phyloP scores from a whole-genome alignment of 2,329 filamentous ascomycete genomes.

The Diplodia mutila region DNA sequence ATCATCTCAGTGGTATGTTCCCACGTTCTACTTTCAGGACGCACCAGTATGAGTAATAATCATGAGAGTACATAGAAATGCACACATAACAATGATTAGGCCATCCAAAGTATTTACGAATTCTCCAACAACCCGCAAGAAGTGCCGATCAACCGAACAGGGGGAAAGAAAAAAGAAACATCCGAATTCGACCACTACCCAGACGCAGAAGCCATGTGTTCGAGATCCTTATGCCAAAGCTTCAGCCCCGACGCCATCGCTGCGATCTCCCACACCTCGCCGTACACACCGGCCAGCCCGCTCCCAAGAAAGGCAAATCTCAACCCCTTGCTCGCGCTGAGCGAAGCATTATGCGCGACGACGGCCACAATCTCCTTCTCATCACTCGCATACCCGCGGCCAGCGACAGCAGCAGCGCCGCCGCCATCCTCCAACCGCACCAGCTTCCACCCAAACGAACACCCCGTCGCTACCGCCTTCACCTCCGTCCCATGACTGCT shows the following conservation, averaged over 20 bases:
- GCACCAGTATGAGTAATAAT: too few species aligned
- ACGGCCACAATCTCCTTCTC: constrained; percentile 9
- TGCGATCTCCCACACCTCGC: not conserved
- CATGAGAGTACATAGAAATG: too few species aligned
- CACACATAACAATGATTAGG: too few species aligned
- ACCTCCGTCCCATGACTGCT: not conserved
- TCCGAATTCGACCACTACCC: too few species aligned
- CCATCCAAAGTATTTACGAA: too few species aligned
- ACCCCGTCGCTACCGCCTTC: not conserved
- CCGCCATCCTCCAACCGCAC: not conserved
- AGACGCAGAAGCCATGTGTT: too few species aligned
- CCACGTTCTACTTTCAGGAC: too few species aligned
- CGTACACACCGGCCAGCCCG: not conserved
- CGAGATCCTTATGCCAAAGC: not conserved
- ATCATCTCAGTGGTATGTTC: too few species aligned
- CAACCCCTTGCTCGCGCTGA: not conserved
- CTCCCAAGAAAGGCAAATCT: not conserved
- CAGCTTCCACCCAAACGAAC: constrained; percentile 12
- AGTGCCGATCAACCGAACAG: too few species aligned
- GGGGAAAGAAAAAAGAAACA: too few species aligned
- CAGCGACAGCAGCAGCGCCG: too few species aligned
- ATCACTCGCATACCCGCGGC: not conserved
- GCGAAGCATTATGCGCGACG: constrained; percentile 2
- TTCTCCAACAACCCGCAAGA: too few species aligned
- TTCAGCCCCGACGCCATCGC: not conserved